Evolutionary conservation across 164 flowering plant genomes (phyloP), one percentile per base, ranked within the genome.

Genomic region (Piper longum): DNA sequence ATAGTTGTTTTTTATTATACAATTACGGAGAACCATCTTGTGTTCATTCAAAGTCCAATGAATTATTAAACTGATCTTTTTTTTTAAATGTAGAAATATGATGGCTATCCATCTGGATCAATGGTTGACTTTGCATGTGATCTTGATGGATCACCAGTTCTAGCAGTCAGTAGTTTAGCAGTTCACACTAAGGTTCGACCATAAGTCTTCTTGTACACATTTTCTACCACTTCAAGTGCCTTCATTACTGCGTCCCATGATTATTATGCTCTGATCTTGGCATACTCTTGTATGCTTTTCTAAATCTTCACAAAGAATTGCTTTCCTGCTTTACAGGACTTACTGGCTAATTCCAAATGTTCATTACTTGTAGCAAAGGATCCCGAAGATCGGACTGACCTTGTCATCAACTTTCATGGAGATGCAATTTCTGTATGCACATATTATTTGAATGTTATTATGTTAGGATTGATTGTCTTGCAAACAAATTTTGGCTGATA

Each of bases 91-190:
- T 87, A 88, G 98, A 88, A 86, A 72, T 61, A 81, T 69, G 85
- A 82, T 65, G 91, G 93, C 36, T 86, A 88, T 73, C 98, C 96
- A 45, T 89, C 96, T n/a, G 96, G 89, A 0, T 88, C 98, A 36
- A 82, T 89, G 90, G 95, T 92, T 65, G 97, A 93, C 78, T 89
- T 83, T 78, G 91, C 98, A 17, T 93, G 95, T 76, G 97, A 88
- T 78, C 69, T 64, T 0, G 78, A 82, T 78, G 98, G 98, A 62
- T 77, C 83, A 73, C 96, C 98, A 65, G 81, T 93, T 73, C 72
- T 93, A 66, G 91, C 96, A 36, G 73, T 93, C 62, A 88, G 95
- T 76, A 84, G 77, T 77, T 76, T 89, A 70, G 92, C 96, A 62
- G 76, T 76, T 73, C 97, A 93, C 74, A 72, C 92, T 2, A 84